Base-by-base conservation (phyloP, 2,329 filamentous ascomycete species). In the Xylaria arbuscula region DNA sequence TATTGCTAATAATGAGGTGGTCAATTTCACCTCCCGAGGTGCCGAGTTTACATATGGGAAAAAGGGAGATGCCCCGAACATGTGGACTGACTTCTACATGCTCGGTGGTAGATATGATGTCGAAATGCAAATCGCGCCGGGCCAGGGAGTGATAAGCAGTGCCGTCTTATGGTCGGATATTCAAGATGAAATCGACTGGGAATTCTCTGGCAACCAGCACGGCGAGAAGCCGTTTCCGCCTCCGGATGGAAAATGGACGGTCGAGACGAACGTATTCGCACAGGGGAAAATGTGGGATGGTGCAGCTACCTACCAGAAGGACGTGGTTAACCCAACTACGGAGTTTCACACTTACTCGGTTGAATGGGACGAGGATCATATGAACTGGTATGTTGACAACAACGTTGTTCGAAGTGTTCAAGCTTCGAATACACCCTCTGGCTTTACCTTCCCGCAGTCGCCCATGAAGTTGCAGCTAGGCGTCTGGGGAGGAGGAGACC, bases 41-140 rank as follows among this genome's bases (percentile, higher is more conserved):
- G 76, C 76, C 58, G 76, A 76, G 66, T 75, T 78, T 60, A 73
- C 73, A 2, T 78, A 78, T 60, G 68, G 62, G 22, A 74, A 77
- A 67, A 72, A 66, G 55, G 74, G 74, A 8, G 75, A 78, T 60
- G 75, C 76, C 0, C 76, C 75, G 47, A 76, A 72, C 61, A 75
- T 78, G 70, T 77, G 76, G 73, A 78, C 77, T 19, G 73, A 77
- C 55, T 78, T 78, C 68, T 78, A 77, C 64, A 74, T 78, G 61
- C 73, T 78, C 28, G 75, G 76, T 11, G 77, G 76, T 13, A 72
- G 76, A 15, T 78, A 78, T 45, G 76, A 78, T 64, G 71, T 78
- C 45, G 76, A 75, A 58, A 75, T 78, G 74, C 75, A 78, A 60
- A 74, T 78, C 48, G 76, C 77, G 13, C 75, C 77, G 1, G 77